Conservation (phyloP, 257 asterid genomes). For the Nicotiana attenuata region DNA sequence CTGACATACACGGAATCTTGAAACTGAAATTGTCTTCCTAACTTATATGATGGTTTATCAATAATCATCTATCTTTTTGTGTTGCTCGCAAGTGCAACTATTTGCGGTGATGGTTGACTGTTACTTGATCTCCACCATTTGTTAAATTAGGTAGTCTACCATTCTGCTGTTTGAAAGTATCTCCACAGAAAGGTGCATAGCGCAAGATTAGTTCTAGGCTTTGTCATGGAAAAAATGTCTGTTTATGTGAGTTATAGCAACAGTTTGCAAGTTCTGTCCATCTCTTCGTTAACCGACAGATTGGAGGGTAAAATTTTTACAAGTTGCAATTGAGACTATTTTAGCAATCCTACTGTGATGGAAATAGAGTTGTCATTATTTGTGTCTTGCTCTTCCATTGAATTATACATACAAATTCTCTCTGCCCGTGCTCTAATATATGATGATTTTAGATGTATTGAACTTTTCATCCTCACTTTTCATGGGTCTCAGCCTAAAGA, state of each 20-base stretch:
- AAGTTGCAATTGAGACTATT: neutral
- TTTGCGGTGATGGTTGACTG: neutral
- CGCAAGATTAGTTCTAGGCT: too few species aligned
- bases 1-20: neutral
- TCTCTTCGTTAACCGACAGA: neutral
- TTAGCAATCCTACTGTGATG: neutral
- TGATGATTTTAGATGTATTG: neutral
- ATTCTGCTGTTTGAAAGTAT: neutral
- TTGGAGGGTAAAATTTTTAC: neutral
- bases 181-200: too few species aligned
- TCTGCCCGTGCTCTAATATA: neutral
- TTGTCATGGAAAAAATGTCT: neutral
- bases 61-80: conserved; percentile 1
- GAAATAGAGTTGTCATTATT: neutral
- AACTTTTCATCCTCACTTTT: neutral
- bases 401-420: neutral
- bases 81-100: neutral
- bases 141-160: neutral
- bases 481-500: conserved; percentile 58
- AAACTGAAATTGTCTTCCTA: neutral
- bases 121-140: neutral
- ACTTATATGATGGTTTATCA: neutral
- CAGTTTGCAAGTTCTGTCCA: neutral
- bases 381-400: neutral
- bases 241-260: neutral